A percentile compares a stretch with the other conserved stretches of the same genome.
Conservation (phyloP, 805 yeast species). For the Cyberlindnera xishuangbannaensis region DNA sequence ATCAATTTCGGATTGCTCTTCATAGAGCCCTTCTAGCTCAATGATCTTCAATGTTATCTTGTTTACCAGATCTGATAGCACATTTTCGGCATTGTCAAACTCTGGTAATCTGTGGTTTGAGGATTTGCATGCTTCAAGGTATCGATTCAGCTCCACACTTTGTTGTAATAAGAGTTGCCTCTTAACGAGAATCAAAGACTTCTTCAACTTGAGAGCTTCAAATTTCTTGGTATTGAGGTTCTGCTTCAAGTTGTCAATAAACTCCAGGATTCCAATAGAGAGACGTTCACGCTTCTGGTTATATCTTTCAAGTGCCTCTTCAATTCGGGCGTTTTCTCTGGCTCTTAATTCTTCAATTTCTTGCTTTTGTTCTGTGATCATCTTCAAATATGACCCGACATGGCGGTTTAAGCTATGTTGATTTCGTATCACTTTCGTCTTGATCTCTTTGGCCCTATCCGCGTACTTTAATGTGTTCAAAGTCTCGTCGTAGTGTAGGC, state of each 20-base stretch:
- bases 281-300: constrained; percentile 34
- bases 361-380: constrained; percentile 74
- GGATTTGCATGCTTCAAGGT: constrained; percentile 16
- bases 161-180: constrained; percentile 38
- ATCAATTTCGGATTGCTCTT: constrained; percentile 46
- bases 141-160: constrained; percentile 31
- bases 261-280: constrained; percentile 34
- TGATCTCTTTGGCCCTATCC: constrained; percentile 83
- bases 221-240: constrained; percentile 39
- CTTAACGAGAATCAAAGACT: constrained; percentile 33
- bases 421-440: constrained; percentile 71
- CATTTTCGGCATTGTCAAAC: constrained; percentile 18
- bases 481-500: constrained; percentile 88
- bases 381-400: constrained; percentile 76
- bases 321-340: constrained; percentile 43
- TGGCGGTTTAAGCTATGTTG: constrained; percentile 73
- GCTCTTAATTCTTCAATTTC: constrained; percentile 64
- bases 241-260: constrained; percentile 35
- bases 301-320: constrained; percentile 31
- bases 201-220: constrained; percentile 37
- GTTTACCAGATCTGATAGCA: constrained; percentile 30
- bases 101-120: constrained; percentile 22
- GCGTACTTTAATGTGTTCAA: constrained; percentile 88
- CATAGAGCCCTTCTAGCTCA: constrained; percentile 46
- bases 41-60: constrained; percentile 40